Conservation (phyloP, 2,329 filamentous ascomycete species). For the Blumeria graminis region DNA sequence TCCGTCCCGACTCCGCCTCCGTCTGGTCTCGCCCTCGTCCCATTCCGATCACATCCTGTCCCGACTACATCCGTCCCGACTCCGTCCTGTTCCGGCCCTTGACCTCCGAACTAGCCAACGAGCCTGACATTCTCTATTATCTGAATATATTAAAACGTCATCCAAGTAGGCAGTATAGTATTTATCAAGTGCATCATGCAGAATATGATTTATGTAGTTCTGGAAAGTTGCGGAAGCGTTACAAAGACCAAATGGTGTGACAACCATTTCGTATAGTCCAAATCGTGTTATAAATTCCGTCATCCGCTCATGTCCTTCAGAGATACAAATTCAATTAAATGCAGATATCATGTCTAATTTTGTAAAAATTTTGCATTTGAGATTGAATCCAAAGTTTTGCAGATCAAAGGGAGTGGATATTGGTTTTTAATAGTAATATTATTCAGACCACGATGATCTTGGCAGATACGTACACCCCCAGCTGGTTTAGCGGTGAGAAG, state of each 20-base stretch:
- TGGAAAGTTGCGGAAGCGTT: slow-evolving; percentile 1
- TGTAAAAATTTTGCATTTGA: background rate
- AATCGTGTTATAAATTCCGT: background rate
- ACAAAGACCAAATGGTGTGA: slow-evolving; percentile 1
- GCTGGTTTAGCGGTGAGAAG: background rate
- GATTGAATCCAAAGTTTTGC: background rate
- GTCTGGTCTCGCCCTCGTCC: no score
- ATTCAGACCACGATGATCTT: slow-evolving; percentile 1
- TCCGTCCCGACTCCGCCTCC: no score
- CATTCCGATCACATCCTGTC: no score
- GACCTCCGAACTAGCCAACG: no score
- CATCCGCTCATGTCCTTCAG: background rate
- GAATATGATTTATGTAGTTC: slow-evolving; percentile 2
- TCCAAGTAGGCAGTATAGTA: slow-evolving; percentile 2
- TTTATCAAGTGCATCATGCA: background rate
- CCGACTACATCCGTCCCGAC: no score
- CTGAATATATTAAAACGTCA: slow-evolving; percentile 3
- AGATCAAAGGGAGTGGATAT: slow-evolving; percentile 1
- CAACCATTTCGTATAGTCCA: background rate
- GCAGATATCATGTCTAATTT: background rate
- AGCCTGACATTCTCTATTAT: no score
- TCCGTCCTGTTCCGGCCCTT: no score
- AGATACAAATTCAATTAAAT: background rate
- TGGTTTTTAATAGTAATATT: slow-evolving; percentile 1
- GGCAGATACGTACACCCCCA: slow-evolving; percentile 2